Base-by-base conservation (phyloP, 306 rosid species). In the Trifolium fragiferum region DNA sequence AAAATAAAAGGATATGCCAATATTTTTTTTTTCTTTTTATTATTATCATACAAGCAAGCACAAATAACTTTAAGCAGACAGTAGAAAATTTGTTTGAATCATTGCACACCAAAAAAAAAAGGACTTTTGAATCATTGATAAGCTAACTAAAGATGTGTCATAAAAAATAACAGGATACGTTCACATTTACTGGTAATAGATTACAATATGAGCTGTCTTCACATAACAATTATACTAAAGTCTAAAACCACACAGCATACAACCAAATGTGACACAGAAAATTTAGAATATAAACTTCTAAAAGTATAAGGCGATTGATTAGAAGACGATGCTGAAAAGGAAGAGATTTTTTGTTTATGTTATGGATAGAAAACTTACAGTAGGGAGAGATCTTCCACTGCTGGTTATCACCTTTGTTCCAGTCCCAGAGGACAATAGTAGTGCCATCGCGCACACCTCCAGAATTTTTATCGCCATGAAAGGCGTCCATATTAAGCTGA, bases 401-500 rank as follows among this genome's bases (percentile, higher is more conserved):
- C 77, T 90, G 98, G 89, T 90, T 92, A 43, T 90, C 96, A 58
- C 96, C 94, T 19, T 80, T 79, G 84, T 92, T 90, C 92, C 96
- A 90, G 0, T 82, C 47, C 96, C 93, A 92, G 70, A 90, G 86
- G 64, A 88, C 96, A 57, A 92, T 66, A 6, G 82, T 72, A 30
- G 93, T 92, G 78, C 96, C 96, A 78, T 92, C 92, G 63, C 53
- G 96, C 23, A 92, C 87, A n/a, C 98, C 98, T 40, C 93, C 97
- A 67, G 96, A 89, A 16, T 77, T 59, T 84, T 87, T 81, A 40
- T 92, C 96, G 4, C 96, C 98, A 23, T 88, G 96, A 78, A 68
- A 90, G 18, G 92, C 97, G 81, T 92, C 98, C 80, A 92, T 81
- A 66, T 88, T 87, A 54, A 92, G 93, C 30, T 3, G 88, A 82